Evolutionary conservation across 257 asterid genomes (phyloP), one percentile per base, ranked within the genome.

Genomic region (Penstemon eatonii): DNA sequence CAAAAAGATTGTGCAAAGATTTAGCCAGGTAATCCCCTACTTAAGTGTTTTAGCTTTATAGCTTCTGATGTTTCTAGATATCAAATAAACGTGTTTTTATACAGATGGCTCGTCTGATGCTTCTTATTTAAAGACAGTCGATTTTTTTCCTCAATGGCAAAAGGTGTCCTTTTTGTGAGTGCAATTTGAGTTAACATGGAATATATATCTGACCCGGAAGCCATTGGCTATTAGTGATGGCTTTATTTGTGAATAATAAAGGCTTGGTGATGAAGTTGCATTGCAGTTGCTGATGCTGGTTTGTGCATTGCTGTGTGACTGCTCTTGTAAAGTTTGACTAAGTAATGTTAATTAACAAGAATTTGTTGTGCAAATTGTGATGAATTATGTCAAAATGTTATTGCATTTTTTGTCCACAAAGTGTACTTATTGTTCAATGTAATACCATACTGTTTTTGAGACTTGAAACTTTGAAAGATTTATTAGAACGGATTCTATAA

Each of bases 161-260:
- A 15, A 33, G 42, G 45, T 39, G 37, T 33, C 46, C 59, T 52
- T 1, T 11, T 0, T 12, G 39, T 61, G 25, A 42, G 46, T 39
- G 65, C 59, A 8, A 40, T 54, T 54, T 56, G 19, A 67, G 63
- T 42, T 63, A 13, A 49, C 25, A 18, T 41, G 42, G 3, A 53
- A 58, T 44, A 58, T 75, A 37, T 58, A 70, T 63, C 53, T 70
- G 46, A 65, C 63, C 40, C 39, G 47, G 56, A 72, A 72, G 86
- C 73, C 86, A 66, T 60, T 52, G 73, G 74, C 63, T 77, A 78
- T 77, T 79, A 37, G 52, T 52, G 74, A 80, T 80, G 86, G 74
- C 86, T 75, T 81, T 77, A 51, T 33, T 19, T 60, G 68, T 59
- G 66, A 68, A 51, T 70, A 68, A 51, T 70, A 77, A 71, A 41